Conservation (phyloP, 176 grass and related monocot genomes). For the Pontederia crassipes region DNA sequence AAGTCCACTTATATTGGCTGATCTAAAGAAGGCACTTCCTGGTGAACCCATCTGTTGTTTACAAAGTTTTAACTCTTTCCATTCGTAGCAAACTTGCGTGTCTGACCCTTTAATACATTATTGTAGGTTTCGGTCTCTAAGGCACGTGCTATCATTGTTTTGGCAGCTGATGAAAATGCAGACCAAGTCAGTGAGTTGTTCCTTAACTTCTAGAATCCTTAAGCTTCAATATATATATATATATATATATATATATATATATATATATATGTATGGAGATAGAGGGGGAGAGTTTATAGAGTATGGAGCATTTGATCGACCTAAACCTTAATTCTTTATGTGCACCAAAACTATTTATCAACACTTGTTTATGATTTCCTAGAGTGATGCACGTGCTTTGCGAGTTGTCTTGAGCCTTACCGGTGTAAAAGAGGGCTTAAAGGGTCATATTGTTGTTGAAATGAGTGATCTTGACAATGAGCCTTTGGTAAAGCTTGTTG, state of each 20-base stretch:
- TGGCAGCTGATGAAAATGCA: conserved; percentile 97
- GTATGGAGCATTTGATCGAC: no score
- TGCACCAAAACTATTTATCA: no score
- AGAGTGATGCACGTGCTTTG: conserved; percentile 96
- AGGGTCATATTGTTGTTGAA: conserved; percentile 90
- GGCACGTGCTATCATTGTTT: conserved; percentile 89
- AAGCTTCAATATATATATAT: no score
- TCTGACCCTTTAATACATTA: conserved; percentile 15
- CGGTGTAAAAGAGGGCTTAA: conserved; percentile 92
- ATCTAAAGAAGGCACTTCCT: conserved; percentile 66
- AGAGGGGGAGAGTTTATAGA: no score
- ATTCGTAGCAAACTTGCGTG: conserved; percentile 18
- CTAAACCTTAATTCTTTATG: no score
- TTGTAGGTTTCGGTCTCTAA: conserved; percentile 94
- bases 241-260: no score
- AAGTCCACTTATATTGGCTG: conserved; percentile 87
- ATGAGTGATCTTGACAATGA: conserved; percentile 99
- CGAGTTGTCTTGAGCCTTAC: conserved; percentile 90
- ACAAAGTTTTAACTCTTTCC: neutral
- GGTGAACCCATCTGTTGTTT: neutral
- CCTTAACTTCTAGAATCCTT: neutral
- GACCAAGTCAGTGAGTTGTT: conserved; percentile 68
- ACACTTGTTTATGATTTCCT: neutral
- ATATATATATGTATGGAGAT: no score
- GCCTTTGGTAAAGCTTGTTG: conserved; percentile 95